Evolutionary conservation across 371 early-diverging fungal species (phyloP), one percentile per base, ranked within the genome.

Genomic region (Dinochytrium kinnereticum): DNA sequence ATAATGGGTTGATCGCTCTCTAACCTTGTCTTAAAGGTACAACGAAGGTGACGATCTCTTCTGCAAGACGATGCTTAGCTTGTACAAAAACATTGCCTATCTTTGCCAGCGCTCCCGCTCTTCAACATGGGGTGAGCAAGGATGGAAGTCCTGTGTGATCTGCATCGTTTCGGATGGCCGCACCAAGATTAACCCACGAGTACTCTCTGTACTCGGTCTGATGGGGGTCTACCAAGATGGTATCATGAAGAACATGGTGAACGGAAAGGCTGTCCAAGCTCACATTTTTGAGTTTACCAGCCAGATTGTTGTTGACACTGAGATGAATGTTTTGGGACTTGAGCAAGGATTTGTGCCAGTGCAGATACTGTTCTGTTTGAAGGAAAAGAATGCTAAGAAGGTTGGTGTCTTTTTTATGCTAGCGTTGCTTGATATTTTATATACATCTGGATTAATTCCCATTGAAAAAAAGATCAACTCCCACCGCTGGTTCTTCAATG

Each of bases 401-500:
- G 55, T 53, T 19, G 44, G 44, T 7, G 44, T 44, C 13, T 44
- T 44, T 44, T 44, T 44, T 44, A 13, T 44, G 7, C 19, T 44
- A 13, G 7, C 19, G 7, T 44, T 44, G 7, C 44, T 19, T 44
- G 13, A 44, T 44, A 19, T 44, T 44, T 44, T 44, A 44, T 19
- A 7, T 44, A n/a, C n/a, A n/a, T n/a, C n/a, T n/a, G n/a, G n/a
- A n/a, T n/a, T n/a, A n/a, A n/a, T n/a, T n/a, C n/a, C n/a, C n/a
- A 94, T 92, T 75, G 88, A 87, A 67, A 91, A 92, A 68, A 92
- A 95, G 84, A 93, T 97, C 86, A 96, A 97, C 82, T 95, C 95
- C 5, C 97, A 97, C 77, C 91, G 95, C n/a, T 97, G 97, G 97
- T 95, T 96, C 86, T 96, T 97, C 80, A 95, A 95, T 77, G 96